These are phyloP conservation scores for Coccomyxa subellipsoidea DNA, from an alignment of 163 green algal genomes.

Conservation along the genomic window DNA sequence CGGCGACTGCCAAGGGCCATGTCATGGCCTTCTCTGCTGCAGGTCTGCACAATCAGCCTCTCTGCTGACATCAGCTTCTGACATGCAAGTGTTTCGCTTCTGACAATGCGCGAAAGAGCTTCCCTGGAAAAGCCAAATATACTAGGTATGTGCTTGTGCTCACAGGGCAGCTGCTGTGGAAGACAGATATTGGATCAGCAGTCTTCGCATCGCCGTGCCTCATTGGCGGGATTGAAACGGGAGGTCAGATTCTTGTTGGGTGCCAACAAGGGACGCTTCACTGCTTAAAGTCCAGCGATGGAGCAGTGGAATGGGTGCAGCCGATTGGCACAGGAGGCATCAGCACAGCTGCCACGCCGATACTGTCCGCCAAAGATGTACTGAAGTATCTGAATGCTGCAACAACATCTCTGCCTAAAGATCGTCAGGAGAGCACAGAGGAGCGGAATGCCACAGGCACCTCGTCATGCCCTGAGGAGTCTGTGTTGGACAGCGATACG, in stretches of 20 bases:
- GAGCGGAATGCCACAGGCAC: not conserved
- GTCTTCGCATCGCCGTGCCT: slow-evolving; percentile 16
- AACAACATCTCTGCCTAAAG: not conserved
- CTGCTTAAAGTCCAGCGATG: not conserved
- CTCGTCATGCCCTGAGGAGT: no score
- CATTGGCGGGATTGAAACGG: not conserved
- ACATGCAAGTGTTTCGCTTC: not conserved
- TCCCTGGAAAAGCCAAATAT: not conserved
- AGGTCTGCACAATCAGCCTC: not conserved
- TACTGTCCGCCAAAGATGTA: not conserved
- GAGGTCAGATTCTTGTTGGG: not conserved
- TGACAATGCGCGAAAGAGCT: not conserved
- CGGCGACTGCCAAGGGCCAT: not conserved
- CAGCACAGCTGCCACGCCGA: not conserved
- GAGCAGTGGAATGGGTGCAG: not conserved
- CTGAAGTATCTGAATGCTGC: not conserved
- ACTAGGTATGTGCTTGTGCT: not conserved
- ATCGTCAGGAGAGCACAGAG: not conserved
- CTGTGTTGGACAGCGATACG: not conserved
- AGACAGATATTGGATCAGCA: not conserved
- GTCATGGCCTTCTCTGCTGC: not conserved
- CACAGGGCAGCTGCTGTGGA: slow-evolving; percentile 10
- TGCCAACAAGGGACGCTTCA: not conserved
- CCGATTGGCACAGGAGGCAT: not conserved
- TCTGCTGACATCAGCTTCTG: not conserved